phyloP scores from a whole-genome alignment of 2,329 filamentous ascomycete genomes.

The Aspergillus cejpii region DNA sequence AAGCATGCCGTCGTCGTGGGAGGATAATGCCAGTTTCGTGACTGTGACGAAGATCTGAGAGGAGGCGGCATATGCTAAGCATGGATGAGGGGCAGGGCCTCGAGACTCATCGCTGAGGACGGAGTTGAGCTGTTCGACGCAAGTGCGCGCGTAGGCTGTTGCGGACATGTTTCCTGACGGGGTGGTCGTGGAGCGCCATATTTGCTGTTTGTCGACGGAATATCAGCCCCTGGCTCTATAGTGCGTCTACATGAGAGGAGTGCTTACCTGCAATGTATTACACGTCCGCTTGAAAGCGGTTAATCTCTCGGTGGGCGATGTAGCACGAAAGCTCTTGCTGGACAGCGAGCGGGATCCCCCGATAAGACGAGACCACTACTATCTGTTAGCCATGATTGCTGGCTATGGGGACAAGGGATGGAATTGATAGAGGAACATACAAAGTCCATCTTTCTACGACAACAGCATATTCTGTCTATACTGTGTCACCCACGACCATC shows the following conservation, averaged over 20 bases:
- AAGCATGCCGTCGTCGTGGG: constrained; percentile 78
- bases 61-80: constrained; percentile 75
- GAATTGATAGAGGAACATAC: constrained; percentile 27
- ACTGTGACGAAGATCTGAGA: constrained; percentile 87
- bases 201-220: constrained; percentile 40
- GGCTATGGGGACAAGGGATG: background rate
- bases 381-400: constrained; percentile 5
- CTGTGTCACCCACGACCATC: constrained; percentile 11
- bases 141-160: constrained; percentile 45
- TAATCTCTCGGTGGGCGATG: constrained; percentile 55
- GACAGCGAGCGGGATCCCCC: constrained; percentile 47
- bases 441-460: constrained; percentile 39
- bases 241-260: background rate
- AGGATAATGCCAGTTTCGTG: constrained; percentile 78
- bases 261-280: constrained; percentile 50
- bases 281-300: constrained; percentile 56
- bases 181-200: constrained; percentile 53
- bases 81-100: constrained; percentile 81
- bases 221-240: background rate
- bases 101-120: constrained; percentile 86
- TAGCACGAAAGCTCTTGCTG: constrained; percentile 45
- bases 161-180: constrained; percentile 48
- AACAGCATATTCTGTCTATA: constrained; percentile 28
- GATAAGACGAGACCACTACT: constrained; percentile 56
- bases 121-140: constrained; percentile 51